Conservation (phyloP, 306 rosid species). For the Medicago ruthenica region DNA sequence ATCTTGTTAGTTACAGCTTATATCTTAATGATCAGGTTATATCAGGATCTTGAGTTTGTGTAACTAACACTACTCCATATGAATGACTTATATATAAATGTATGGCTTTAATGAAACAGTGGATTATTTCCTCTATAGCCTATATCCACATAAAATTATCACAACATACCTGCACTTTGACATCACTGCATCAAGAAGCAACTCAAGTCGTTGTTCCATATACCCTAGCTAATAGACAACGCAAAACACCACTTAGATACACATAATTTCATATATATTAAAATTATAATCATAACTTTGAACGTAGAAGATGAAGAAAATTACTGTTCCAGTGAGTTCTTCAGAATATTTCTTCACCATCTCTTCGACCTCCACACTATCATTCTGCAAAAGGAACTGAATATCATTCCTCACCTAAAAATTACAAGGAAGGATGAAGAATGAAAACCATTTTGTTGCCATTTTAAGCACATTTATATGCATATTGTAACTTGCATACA, state of each 20-base stretch:
- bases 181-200: slow-evolving; percentile 66
- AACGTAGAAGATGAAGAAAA: slow-evolving; percentile 41
- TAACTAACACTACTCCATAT: background rate
- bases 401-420: slow-evolving; percentile 63
- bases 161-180: slow-evolving; percentile 69
- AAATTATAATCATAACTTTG: slow-evolving; percentile 26
- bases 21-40: background rate
- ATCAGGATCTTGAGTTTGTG: background rate
- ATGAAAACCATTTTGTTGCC: slow-evolving; percentile 25
- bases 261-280: slow-evolving; percentile 2
- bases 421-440: slow-evolving; percentile 11
- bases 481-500: background rate
- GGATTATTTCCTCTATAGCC: background rate
- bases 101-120: background rate
- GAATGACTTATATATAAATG: background rate
- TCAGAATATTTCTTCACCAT: slow-evolving; percentile 58
- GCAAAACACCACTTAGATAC: slow-evolving; percentile 32
- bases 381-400: slow-evolving; percentile 61
- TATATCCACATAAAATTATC: slow-evolving; percentile 8
- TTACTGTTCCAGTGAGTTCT: slow-evolving; percentile 67
- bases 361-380: slow-evolving; percentile 53
- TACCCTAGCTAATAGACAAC: slow-evolving; percentile 64
- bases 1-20: background rate
- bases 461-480: slow-evolving; percentile 11
- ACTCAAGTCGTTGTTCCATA: slow-evolving; percentile 81